These are phyloP conservation scores for Penicillium robsamsonii DNA, from an alignment of 495 filamentous ascomycete species.

Conservation along the genomic window DNA sequence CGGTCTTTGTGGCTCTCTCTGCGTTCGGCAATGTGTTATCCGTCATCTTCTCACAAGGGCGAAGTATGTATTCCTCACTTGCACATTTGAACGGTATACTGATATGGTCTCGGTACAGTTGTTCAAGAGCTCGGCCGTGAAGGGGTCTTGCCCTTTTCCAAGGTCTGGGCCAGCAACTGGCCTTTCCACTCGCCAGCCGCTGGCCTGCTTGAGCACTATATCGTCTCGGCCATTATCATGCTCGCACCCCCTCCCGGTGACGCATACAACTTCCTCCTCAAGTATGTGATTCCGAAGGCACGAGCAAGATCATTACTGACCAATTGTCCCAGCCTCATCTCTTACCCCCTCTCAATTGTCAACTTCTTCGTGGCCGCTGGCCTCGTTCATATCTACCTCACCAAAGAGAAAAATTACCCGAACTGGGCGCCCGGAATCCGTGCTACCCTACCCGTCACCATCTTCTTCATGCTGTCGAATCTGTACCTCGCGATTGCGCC, in stretches of 20 bases:
- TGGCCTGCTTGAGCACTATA: slow-evolving; percentile 61
- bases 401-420: slow-evolving; percentile 40
- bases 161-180: slow-evolving; percentile 62
- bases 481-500: slow-evolving; percentile 61
- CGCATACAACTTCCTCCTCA: slow-evolving; percentile 62
- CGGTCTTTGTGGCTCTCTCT: slow-evolving; percentile 70
- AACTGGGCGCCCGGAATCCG: slow-evolving; percentile 37
- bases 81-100: slow-evolving; percentile 1
- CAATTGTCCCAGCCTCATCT: slow-evolving; percentile 48
- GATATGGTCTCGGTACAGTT: slow-evolving; percentile 26
- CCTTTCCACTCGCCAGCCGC: slow-evolving; percentile 61
- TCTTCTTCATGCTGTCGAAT: slow-evolving; percentile 57
- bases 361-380: slow-evolving; percentile 58
- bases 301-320: slow-evolving; percentile 26
- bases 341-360: slow-evolving; percentile 59
- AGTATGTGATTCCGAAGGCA: slow-evolving; percentile 38
- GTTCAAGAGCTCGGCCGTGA: slow-evolving; percentile 66
- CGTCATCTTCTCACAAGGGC: slow-evolving; percentile 67
- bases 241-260: slow-evolving; percentile 62
- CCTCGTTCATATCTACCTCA: slow-evolving; percentile 57
- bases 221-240: slow-evolving; percentile 59
- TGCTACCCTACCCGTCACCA: slow-evolving; percentile 43
- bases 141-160: slow-evolving; percentile 60
- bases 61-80: slow-evolving; percentile 35
- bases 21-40: slow-evolving; percentile 69